Evolutionary conservation across 2,329 filamentous ascomycete genomes (phyloP).

Genomic region (Fusarium pininemorale): DNA sequence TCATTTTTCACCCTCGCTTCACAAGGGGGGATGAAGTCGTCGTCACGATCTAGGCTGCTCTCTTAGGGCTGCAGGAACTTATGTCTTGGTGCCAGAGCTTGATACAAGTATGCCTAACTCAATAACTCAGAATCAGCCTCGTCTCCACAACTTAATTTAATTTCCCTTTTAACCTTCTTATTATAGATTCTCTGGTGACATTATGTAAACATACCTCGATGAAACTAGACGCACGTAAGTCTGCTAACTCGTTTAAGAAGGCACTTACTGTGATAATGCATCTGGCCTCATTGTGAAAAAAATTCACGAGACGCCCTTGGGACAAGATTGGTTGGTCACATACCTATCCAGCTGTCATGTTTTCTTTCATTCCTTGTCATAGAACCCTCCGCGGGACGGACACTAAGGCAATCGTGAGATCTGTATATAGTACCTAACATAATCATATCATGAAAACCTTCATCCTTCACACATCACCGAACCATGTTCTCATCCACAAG

Average conservation of each 20-base stretch:
- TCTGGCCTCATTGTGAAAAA: neutral
- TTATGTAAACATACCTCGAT: neutral
- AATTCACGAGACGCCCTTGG: neutral
- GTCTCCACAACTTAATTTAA: neutral
- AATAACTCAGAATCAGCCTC: neutral
- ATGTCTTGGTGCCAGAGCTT: neutral
- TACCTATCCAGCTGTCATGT: neutral
- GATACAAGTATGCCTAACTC: neutral
- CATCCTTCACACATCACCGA: neutral
- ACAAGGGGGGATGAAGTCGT: neutral
- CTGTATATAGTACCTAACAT: neutral
- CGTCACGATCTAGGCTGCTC: neutral
- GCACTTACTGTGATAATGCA: neutral
- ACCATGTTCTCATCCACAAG: slow-evolving; percentile 2
- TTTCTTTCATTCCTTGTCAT: neutral
- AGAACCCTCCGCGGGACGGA: neutral
- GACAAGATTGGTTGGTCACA: neutral
- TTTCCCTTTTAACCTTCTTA: neutral
- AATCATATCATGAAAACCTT: neutral
- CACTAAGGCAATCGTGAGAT: too few relatives aligned
- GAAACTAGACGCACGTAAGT: neutral
- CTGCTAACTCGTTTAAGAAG: neutral
- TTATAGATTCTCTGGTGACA: neutral
- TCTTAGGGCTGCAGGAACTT: neutral
- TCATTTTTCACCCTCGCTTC: neutral